Base-by-base conservation (phyloP, 306 rosid genomes). In the Clitoria ternatea region DNA sequence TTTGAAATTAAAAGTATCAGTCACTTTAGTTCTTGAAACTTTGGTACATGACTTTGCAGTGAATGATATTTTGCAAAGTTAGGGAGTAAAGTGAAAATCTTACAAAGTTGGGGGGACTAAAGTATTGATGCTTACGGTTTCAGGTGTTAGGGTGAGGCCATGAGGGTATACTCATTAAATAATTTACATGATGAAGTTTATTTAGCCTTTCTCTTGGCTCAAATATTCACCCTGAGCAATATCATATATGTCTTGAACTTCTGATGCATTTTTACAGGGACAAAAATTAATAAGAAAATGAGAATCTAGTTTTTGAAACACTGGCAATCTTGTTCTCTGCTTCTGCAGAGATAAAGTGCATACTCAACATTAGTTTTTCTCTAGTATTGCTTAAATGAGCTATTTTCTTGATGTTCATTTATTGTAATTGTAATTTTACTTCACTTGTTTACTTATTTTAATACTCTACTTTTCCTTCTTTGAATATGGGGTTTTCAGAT, bases 401-500 rank as follows among this genome's bases (percentile, higher is more conserved):
- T 48, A 23, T 20, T 77, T 60, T n/a, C 22, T 65, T 60, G 0
- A 26, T 23, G 19, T 14, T 42, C 7, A 0, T 23, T 48, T 68
- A n/a, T 36, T 12, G 14, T 19, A n/a, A 23, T 47, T 1, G 50
- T 13, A 61, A 39, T 26, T 60, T 40, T 23, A 60, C 45, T 69
- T 61, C 22, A 22, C 26, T 26, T 19, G 36, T 61, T 61, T 67
- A 48, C 29, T 27, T 11, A 7, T 56, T 59, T 66, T 36, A 30
- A 54, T 37, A 43, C 19, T 33, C 33, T n/a, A 14, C 56, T 55
- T 45, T 7, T 40, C 55, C 11, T 49, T 37, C 35, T 43, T 43
- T 52, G 47, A 69, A 70, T 52, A 54, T 49, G 43, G 35, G 27
- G 42, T 61, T 40, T 39, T 70, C 77, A 87, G 92, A 95, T 95